Evolutionary conservation across 75 land plant species (phyloP), one percentile per base, ranked within the genome.

Genomic region (Sequoiadendron giganteum): DNA sequence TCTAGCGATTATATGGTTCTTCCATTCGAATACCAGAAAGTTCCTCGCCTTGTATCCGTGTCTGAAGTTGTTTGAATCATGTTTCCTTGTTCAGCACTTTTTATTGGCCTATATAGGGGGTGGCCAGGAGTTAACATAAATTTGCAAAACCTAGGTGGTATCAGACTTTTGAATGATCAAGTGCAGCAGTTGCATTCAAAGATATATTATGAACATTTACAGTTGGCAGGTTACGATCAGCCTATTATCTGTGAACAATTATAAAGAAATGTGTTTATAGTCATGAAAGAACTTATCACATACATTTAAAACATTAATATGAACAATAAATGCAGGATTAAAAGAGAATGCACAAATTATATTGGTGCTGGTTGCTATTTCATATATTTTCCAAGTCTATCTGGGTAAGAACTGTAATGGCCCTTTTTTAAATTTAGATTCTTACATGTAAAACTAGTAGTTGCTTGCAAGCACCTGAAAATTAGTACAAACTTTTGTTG

Each of bases 21-120:
- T 56, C 92, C 92, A 13, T 88, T 89, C 65, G 91, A 91, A 79
- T 85, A 90, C 84, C 88, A 79, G 73, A 92, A 90, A 79, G 88
- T 87, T 39, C 91, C 91, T 65, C 93, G 82, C 78, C 55, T 92
- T 30, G 90, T 90, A 18, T 87, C 89, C 43, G 91, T 90, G 70
- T 19, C 49, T 16, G 84, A 81, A 25, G 43, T 40, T 39, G 43
- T 21, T 18, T 39, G 84, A 81, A 81, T 40, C 48, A 81, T 81
- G 84, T 19, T 45, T 28, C 14, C 32, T 43, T 81, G 52, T 81
- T 81, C 38, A 10, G 77, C 14, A 10, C 28, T 7, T n/a, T 73
- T 10, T 73, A 13, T 8, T 32, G 6, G 45, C 10, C 28, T 28
- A 43, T 45, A 9, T 45, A 45, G n/a, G n/a, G 84, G n/a, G 1